These are phyloP conservation scores for Trichophyton rubrum DNA, from an alignment of 2,329 filamentous ascomycete genomes.

Conservation along the genomic window DNA sequence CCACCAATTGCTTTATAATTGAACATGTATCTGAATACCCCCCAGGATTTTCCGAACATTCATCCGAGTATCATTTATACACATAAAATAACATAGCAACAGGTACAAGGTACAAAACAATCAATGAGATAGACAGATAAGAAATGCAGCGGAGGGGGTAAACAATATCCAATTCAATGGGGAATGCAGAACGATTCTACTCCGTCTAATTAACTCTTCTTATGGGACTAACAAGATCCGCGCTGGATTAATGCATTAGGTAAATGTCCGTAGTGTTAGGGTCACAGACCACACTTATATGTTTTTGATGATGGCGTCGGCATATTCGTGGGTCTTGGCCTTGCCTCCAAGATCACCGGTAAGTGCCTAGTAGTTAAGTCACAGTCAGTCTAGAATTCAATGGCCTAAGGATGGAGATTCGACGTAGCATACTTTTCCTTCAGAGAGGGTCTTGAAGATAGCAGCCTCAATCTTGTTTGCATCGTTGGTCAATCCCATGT, in stretches of 20 bases:
- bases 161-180: not conserved
- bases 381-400: not conserved
- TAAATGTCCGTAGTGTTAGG: slow-evolving; percentile 3
- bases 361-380: slow-evolving; percentile 43
- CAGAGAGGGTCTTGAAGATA: slow-evolving; percentile 85
- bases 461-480: slow-evolving; percentile 83
- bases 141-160: not conserved
- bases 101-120: not conserved
- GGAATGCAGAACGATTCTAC: slow-evolving; percentile 1
- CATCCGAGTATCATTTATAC: not conserved
- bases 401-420: not conserved
- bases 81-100: slow-evolving; percentile 1
- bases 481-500: slow-evolving; percentile 83
- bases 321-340: slow-evolving; percentile 91
- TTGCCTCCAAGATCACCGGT: slow-evolving; percentile 95
- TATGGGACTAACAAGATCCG: not conserved
- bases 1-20: not conserved
- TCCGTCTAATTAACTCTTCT: slow-evolving; percentile 2
- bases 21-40: not conserved
- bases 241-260: slow-evolving; percentile 2
- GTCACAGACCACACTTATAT: slow-evolving; percentile 29
- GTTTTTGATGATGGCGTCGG: slow-evolving; percentile 71
- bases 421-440: slow-evolving; percentile 60
- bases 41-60: not conserved
- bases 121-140: not conserved